Evolutionary conservation across 306 rosid genomes (phyloP).

Genomic region (Citrullus amarus): DNA sequence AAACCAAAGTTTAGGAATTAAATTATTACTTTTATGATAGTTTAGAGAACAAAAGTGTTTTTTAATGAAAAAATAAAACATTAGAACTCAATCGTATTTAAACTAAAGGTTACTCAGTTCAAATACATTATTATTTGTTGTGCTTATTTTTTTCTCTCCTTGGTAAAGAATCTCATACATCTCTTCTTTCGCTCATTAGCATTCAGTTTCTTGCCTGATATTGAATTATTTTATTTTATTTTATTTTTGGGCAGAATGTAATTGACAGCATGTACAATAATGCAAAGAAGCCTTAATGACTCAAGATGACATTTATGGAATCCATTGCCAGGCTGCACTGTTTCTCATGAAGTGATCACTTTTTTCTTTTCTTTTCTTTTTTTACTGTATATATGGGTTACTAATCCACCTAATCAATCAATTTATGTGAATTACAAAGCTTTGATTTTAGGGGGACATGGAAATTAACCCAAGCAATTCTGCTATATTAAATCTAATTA

Average conservation of each 20-base stretch:
- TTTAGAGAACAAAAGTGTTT: no score
- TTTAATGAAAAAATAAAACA: neutral
- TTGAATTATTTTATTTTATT: neutral
- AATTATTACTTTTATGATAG: no score
- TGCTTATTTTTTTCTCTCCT: neutral
- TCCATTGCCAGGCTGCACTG: neutral
- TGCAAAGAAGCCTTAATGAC: conserved; percentile 34
- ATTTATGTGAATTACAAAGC: neutral
- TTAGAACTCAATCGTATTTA: neutral
- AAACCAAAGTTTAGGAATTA: no score
- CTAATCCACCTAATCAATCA: neutral
- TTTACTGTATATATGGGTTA: neutral
- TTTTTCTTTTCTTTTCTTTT: no score
- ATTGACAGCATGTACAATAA: conserved; percentile 76
- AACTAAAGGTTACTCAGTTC: neutral
- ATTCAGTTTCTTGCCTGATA: neutral
- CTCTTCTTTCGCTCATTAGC: neutral
- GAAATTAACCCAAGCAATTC: neutral
- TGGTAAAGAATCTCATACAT: neutral
- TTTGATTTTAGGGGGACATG: neutral
- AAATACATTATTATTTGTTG: neutral
- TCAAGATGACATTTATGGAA: conserved; percentile 14
- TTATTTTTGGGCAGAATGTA: conserved; percentile 24
- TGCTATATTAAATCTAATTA: neutral
- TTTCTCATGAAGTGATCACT: neutral